Evolutionary conservation across 306 rosid genomes (phyloP).

Genomic region (Trifolium dubium): DNA sequence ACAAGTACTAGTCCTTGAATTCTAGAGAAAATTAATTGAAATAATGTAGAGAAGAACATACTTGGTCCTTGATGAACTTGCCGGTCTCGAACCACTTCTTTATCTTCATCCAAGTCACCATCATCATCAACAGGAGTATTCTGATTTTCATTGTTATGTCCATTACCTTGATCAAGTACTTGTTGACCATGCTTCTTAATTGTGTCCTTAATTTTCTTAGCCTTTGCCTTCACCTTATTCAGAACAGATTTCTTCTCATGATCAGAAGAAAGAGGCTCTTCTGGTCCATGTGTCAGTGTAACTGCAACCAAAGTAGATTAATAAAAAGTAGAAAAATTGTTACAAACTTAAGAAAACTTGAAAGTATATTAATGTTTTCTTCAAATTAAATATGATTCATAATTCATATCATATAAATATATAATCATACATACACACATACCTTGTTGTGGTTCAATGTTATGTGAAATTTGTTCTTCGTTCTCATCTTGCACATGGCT

Average conservation of each 20-base stretch:
- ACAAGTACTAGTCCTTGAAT: not conserved
- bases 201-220: constrained; percentile 66
- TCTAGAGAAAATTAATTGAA: not conserved
- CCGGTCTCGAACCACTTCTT: constrained; percentile 36
- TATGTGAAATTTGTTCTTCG: constrained; percentile 35
- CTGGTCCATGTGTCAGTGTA: constrained; percentile 41
- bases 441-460: constrained; percentile 44
- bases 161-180: constrained; percentile 46
- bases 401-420: not conserved
- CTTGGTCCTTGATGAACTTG: constrained; percentile 54
- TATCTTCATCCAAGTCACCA: constrained; percentile 50
- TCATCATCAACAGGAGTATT: constrained; percentile 46
- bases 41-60: constrained; percentile 39
- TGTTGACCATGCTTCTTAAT: constrained; percentile 53
- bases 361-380: not conserved
- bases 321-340: not conserved
- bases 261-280: constrained; percentile 46
- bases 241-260: constrained; percentile 66
- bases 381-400: not conserved
- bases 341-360: not conserved
- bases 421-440: not conserved
- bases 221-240: constrained; percentile 69
- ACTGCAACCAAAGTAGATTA: not conserved
- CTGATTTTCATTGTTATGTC: constrained; percentile 30
- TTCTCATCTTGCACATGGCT: constrained; percentile 34